Conservation (phyloP, 2,329 filamentous ascomycete genomes). For the Hyphodiscus sp. region DNA sequence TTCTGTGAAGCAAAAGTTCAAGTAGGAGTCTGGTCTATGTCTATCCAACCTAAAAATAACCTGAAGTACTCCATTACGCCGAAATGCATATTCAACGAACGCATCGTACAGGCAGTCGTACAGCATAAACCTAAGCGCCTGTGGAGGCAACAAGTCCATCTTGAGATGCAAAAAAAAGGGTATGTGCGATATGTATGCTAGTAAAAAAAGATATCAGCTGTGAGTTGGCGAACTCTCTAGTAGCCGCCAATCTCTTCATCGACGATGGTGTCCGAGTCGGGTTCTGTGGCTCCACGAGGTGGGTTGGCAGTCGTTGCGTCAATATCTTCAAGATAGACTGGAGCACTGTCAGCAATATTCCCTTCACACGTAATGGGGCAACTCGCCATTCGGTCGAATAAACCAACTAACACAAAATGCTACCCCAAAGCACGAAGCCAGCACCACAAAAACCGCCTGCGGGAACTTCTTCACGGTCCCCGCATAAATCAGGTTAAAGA, state of each 20-base stretch:
- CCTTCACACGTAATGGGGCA: background rate
- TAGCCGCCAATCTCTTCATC: slow-evolving; percentile 1
- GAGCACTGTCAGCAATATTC: background rate
- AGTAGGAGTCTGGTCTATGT: background rate
- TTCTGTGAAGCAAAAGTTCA: no score
- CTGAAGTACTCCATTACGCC: background rate
- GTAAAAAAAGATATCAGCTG: background rate
- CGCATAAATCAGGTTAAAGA: slow-evolving; percentile 84
- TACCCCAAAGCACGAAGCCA: slow-evolving; percentile 59
- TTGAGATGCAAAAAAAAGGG: background rate
- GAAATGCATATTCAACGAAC: background rate
- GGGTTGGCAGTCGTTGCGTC: background rate
- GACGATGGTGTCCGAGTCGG: background rate
- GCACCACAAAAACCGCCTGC: slow-evolving; percentile 75
- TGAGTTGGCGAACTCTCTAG: background rate
- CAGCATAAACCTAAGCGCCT: background rate
- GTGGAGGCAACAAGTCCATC: background rate
- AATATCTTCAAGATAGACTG: slow-evolving; percentile 1
- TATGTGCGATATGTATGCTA: background rate
- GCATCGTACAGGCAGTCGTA: background rate
- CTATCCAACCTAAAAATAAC: background rate
- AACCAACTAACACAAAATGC: slow-evolving; percentile 64
- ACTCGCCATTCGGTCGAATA: slow-evolving; percentile 68
- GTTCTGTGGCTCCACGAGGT: background rate
- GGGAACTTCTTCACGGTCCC: slow-evolving; percentile 71